phyloP scores from a whole-genome alignment of 768 basidiomycete genomes.

The Lentinula detonsa region DNA sequence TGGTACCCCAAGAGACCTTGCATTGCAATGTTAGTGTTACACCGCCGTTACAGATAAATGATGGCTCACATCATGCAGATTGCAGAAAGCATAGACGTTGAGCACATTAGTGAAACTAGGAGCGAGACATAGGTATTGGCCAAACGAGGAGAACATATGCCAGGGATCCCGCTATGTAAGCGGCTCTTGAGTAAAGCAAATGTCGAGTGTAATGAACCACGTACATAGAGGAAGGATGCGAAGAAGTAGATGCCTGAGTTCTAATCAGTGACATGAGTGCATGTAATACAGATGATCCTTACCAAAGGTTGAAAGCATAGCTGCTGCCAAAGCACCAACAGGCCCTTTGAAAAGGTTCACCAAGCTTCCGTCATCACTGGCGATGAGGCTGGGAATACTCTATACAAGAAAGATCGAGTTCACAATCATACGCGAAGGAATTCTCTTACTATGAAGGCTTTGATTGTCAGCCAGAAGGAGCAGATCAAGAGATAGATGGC shows the following conservation, averaged over 20 bases:
- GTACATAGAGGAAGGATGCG: slow-evolving; percentile 80
- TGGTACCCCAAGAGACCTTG: slow-evolving; percentile 90
- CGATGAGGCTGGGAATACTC: slow-evolving; percentile 48
- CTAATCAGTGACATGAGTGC: background rate
- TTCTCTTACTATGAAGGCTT: slow-evolving; percentile 63
- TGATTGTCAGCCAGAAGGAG: slow-evolving; percentile 77
- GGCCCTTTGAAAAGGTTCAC: slow-evolving; percentile 71
- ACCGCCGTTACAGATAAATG: background rate
- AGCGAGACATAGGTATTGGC: slow-evolving; percentile 86
- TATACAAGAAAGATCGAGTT: slow-evolving; percentile 13
- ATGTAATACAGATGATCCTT: slow-evolving; percentile 11
- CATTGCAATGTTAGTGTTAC: slow-evolving; percentile 3
- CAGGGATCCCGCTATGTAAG: slow-evolving; percentile 79
- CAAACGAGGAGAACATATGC: slow-evolving; percentile 95
- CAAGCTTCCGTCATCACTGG: slow-evolving; percentile 40
- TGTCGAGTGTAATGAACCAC: slow-evolving; percentile 19
- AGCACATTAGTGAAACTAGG: slow-evolving; percentile 93
- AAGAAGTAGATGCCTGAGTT: slow-evolving; percentile 67
- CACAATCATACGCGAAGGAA: background rate
- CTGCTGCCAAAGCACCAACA: slow-evolving; percentile 77
- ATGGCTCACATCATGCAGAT: slow-evolving; percentile 74
- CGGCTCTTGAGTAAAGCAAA: slow-evolving; percentile 5
- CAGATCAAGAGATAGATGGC: slow-evolving; percentile 82
- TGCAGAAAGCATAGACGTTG: slow-evolving; percentile 97
- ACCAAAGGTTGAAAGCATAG: slow-evolving; percentile 87